Conservation (phyloP, 805 yeast species). For the Komagataella kurtzmanii region DNA sequence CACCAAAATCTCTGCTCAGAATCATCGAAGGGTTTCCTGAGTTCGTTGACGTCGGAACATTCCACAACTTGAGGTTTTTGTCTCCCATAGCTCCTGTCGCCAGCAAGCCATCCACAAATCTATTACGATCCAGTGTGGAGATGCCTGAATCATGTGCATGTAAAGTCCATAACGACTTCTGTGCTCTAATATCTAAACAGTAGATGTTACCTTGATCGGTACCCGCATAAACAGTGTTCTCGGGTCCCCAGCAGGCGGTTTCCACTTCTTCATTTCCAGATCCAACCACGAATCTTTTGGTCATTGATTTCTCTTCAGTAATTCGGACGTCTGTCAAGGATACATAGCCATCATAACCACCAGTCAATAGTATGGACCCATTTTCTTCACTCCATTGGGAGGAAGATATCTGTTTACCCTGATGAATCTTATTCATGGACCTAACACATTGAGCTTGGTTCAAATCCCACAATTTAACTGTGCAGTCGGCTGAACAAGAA, state of each 20-base stretch:
- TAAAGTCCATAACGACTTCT: constrained; percentile 79
- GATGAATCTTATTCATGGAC: constrained; percentile 59
- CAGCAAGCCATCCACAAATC: constrained; percentile 55
- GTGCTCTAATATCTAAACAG: constrained; percentile 71
- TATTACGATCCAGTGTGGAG: constrained; percentile 64
- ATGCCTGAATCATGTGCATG: constrained; percentile 97
- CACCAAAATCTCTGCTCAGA: constrained; percentile 80
- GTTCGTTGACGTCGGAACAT: constrained; percentile 31
- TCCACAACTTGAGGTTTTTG: constrained; percentile 79
- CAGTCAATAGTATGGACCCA: constrained; percentile 64
- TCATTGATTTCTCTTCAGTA: constrained; percentile 41
- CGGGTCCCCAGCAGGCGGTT: constrained; percentile 53
- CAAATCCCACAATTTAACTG: constrained; percentile 93
- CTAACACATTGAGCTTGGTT: constrained; percentile 62
- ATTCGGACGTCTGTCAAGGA: constrained; percentile 82
- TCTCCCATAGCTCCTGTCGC: constrained; percentile 90
- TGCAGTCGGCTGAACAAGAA: constrained; percentile 89
- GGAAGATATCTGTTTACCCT: constrained; percentile 68
- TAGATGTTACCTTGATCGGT: constrained; percentile 86
- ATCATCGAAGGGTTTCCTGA: constrained; percentile 67
- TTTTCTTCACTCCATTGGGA: constrained; percentile 60
- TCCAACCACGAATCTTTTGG: constrained; percentile 49
- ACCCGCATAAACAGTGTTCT: constrained; percentile 59
- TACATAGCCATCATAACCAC: constrained; percentile 82
- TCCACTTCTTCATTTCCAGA: constrained; percentile 70